These are phyloP conservation scores for Penicillium freii DNA, from an alignment of 2,329 filamentous ascomycete genomes.

Conservation along the genomic window DNA sequence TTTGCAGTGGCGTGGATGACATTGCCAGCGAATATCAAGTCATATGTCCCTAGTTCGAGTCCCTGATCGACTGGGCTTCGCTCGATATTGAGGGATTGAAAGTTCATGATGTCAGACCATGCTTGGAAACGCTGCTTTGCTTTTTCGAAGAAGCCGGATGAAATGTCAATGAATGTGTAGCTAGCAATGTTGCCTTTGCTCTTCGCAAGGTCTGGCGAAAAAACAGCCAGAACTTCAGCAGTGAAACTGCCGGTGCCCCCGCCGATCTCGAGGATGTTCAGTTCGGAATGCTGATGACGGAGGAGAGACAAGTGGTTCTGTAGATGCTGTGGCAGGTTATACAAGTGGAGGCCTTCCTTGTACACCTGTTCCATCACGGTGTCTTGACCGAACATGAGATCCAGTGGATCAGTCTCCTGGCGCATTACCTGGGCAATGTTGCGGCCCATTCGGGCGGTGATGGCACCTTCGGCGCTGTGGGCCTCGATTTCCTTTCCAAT, in stretches of 20 bases:
- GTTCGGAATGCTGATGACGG: constrained; percentile 18
- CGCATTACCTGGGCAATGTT: constrained; percentile 31
- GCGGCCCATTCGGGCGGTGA: constrained; percentile 32
- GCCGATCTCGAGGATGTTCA: constrained; percentile 28
- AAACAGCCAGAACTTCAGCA: constrained; percentile 16
- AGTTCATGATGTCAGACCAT: constrained; percentile 28
- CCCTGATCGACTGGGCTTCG: constrained; percentile 30
- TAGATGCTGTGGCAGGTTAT: constrained; percentile 21
- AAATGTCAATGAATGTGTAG: constrained; percentile 36
- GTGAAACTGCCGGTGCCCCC: constrained; percentile 34
- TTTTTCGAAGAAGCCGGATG: constrained; percentile 29
- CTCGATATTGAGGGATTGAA: constrained; percentile 31
- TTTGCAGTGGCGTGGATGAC: constrained; percentile 36
- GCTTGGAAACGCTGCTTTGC: constrained; percentile 25
- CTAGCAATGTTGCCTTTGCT: constrained; percentile 12
- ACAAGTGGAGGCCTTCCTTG: constrained; percentile 26
- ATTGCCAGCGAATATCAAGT: constrained; percentile 36
- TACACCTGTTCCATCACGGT: constrained; percentile 33
- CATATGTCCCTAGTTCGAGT: constrained; percentile 28
- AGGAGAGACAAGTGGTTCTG: constrained; percentile 21
- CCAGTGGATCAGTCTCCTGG: constrained; percentile 31
- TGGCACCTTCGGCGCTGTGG: constrained; percentile 30
- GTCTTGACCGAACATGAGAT: constrained; percentile 37
- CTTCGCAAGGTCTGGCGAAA: constrained; percentile 12
- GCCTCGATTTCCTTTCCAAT: constrained; percentile 24